A percentile compares a stretch with the other conserved stretches of the same genome.
phyloP scores from a whole-genome alignment of 2,329 filamentous ascomycete species.

The Claviceps africana region DNA sequence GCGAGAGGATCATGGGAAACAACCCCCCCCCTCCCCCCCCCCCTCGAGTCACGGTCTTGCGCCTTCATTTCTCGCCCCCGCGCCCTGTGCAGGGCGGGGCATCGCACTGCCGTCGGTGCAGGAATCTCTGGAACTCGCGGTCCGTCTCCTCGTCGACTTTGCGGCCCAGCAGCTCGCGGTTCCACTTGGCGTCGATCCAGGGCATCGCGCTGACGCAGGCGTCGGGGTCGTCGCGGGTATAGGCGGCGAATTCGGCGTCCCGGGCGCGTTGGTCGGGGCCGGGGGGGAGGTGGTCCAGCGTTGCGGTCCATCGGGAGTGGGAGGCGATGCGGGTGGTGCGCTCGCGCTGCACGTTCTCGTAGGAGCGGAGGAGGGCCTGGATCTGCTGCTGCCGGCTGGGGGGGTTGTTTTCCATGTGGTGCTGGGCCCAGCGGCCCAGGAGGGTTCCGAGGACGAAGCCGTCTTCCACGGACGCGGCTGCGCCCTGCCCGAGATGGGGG shows the following conservation, averaged over 20 bases:
- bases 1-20: no score
- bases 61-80: no score
- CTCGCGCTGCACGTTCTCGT: conserved; percentile 3
- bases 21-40: no score
- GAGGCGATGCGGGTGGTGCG: conserved; percentile 4
- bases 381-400: background rate
- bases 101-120: background rate
- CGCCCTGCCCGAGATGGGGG: conserved; percentile 14
- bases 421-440: conserved; percentile 12
- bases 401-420: background rate
- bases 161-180: conserved; percentile 2
- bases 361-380: conserved; percentile 2
- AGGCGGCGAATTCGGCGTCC: conserved; percentile 4
- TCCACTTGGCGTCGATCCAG: conserved; percentile 8
- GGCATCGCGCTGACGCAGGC: conserved; percentile 5
- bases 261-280: conserved; percentile 5
- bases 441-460: conserved; percentile 12
- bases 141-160: conserved; percentile 4
- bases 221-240: conserved; percentile 2
- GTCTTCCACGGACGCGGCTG: conserved; percentile 14
- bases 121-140: background rate
- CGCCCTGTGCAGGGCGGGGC: background rate
- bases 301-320: conserved; percentile 2
- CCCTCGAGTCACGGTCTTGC: background rate
- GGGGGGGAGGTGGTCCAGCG: conserved; percentile 3